A percentile compares a stretch with the other conserved stretches of the same genome.
Evolutionary conservation across 129 eudicot genomes (phyloP).

Genomic region (Sambucus nigra): DNA sequence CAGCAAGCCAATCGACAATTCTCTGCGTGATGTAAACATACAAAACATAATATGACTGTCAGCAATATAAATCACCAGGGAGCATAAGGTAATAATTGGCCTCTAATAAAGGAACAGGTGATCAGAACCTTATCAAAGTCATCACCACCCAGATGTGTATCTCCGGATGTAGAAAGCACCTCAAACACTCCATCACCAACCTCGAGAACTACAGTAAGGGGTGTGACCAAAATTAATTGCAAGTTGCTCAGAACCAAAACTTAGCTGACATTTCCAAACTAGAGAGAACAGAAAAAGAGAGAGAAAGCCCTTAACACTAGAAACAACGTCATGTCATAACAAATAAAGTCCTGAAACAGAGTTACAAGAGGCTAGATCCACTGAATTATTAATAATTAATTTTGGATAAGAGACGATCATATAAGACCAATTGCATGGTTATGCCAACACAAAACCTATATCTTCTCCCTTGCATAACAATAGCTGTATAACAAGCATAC

Average conservation of each 20-base stretch:
- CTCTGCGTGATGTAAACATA: slow-evolving; percentile 40
- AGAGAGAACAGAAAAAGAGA: background rate
- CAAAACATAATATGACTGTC: background rate
- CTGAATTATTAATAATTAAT: too few species aligned
- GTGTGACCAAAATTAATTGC: slow-evolving; percentile 14
- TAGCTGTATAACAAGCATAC: too few species aligned
- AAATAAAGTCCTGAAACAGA: background rate
- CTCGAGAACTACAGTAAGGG: slow-evolving; percentile 69
- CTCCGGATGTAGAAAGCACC: slow-evolving; percentile 98
- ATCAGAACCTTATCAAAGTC: slow-evolving; percentile 88
- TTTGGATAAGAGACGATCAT: too few species aligned
- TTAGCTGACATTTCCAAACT: background rate
- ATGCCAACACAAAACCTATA: too few species aligned
- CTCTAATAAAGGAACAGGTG: background rate
- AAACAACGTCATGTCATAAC: too few species aligned
- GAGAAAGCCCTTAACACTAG: too few species aligned
- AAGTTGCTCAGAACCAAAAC: background rate
- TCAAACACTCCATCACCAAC: slow-evolving; percentile 99
- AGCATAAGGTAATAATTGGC: background rate
- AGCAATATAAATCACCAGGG: background rate
- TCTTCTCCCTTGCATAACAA: too few species aligned
- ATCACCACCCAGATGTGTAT: slow-evolving; percentile 98
- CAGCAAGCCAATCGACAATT: slow-evolving; percentile 96
- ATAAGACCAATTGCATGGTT: too few species aligned
- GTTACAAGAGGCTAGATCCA: too few species aligned